A percentile compares a stretch with the other conserved stretches of the same genome.
phyloP scores from a whole-genome alignment of 2,329 filamentous ascomycete genomes.

The Neofusicoccum parvum region DNA sequence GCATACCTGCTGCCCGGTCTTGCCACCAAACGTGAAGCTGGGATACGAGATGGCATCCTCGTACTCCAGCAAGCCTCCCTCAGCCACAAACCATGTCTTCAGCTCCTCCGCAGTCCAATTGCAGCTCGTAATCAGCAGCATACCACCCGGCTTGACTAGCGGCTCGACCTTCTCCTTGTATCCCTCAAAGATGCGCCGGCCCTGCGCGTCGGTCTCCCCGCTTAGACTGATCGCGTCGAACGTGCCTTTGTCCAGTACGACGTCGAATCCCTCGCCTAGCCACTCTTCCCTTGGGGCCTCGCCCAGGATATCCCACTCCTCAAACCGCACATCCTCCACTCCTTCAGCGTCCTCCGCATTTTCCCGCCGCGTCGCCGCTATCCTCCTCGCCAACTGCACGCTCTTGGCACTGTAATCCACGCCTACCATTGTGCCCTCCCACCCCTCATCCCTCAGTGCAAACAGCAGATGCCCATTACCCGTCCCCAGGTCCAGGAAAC shows the following conservation, averaged over 20 bases:
- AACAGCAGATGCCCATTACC: constrained; percentile 94
- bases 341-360: constrained; percentile 29
- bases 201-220: constrained; percentile 53
- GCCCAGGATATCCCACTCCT: constrained; percentile 56
- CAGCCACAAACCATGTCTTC: constrained; percentile 71
- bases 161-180: constrained; percentile 71
- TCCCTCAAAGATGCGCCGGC: constrained; percentile 68
- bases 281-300: constrained; percentile 57
- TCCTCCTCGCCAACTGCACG: constrained; percentile 70
- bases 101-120: constrained; percentile 97
- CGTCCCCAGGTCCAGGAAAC: constrained; percentile 85
- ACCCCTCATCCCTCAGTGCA: constrained; percentile 69
- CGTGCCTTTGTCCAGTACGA: constrained; percentile 96
- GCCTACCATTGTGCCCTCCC: constrained; percentile 72
- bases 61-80: constrained; percentile 55
- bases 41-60: constrained; percentile 76
- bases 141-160: constrained; percentile 70
- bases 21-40: constrained; percentile 85
- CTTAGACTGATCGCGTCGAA: constrained; percentile 92
- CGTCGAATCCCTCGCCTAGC: constrained; percentile 68
- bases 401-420: constrained; percentile 84
- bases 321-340: constrained; percentile 48
- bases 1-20: constrained; percentile 84
- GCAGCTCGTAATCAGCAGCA: constrained; percentile 88
- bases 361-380: constrained; percentile 44